A percentile compares a stretch with the other conserved stretches of the same genome.
Evolutionary conservation across 768 basidiomycete genomes (phyloP).

Genomic region (Brasilioporus rufonigricans): DNA sequence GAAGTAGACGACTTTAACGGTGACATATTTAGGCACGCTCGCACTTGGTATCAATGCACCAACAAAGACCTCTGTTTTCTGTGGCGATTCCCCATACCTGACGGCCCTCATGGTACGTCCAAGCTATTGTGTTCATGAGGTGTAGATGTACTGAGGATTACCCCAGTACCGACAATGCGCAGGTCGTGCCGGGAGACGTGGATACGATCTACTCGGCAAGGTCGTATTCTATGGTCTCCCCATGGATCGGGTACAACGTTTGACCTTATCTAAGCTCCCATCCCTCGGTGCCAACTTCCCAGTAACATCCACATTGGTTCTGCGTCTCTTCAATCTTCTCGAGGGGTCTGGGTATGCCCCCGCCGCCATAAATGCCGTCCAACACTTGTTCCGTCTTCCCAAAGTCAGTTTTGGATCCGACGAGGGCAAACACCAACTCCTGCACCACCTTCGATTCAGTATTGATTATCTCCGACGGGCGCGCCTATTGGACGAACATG

Average conservation of each 20-base stretch:
- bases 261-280: constrained; percentile 62
- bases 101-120: constrained; percentile 56
- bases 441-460: constrained; percentile 67
- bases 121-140: not conserved
- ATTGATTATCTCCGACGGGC: constrained; percentile 67
- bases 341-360: constrained; percentile 55
- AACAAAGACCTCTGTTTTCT: constrained; percentile 62
- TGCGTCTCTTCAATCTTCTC: constrained; percentile 67
- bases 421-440: constrained; percentile 52
- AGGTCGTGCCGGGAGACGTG: constrained; percentile 71
- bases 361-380: constrained; percentile 47
- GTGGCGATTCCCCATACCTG: constrained; percentile 57
- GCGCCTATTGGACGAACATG: constrained; percentile 51
- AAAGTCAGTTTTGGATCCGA: constrained; percentile 57
- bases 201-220: constrained; percentile 66
- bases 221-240: constrained; percentile 72
- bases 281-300: constrained; percentile 67
- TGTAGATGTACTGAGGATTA: not conserved
- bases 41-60: constrained; percentile 78
- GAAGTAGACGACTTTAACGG: not conserved
- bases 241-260: constrained; percentile 59
- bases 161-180: constrained; percentile 68
- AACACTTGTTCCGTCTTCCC: constrained; percentile 54
- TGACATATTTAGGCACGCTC: constrained; percentile 46
- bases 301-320: constrained; percentile 59